These are phyloP conservation scores for Botrytis cinerea DNA, from an alignment of 2,329 filamentous ascomycete genomes.

Conservation along the genomic window DNA sequence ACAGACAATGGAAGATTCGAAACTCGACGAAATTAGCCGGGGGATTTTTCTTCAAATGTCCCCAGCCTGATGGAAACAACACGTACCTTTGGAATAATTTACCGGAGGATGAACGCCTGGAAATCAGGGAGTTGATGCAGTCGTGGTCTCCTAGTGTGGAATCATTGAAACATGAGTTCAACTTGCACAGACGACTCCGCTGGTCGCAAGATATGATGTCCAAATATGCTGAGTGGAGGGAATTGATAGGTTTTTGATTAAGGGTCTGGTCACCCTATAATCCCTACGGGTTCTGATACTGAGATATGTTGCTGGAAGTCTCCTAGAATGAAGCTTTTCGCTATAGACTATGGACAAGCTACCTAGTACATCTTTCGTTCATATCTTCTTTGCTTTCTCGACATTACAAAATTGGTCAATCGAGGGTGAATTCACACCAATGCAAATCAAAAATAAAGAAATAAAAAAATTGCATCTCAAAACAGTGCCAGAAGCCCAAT, in stretches of 20 bases:
- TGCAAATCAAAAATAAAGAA: too few species aligned
- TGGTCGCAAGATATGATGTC: neutral
- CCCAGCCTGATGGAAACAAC: neutral
- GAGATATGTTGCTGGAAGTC: neutral
- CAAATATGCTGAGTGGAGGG: neutral
- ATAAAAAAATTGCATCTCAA: accelerated
- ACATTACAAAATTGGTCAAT: too few species aligned
- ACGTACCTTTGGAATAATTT: neutral
- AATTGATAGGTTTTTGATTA: neutral
- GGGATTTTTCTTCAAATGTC: neutral
- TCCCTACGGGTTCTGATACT: accelerated
- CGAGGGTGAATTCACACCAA: too few species aligned
- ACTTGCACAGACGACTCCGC: neutral
- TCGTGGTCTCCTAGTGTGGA: neutral
- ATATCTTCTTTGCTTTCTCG: too few species aligned
- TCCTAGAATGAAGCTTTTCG: neutral
- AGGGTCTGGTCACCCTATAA: accelerated
- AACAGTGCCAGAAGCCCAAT: accelerated
- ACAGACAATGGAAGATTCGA: neutral
- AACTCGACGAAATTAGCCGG: neutral
- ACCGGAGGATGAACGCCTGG: neutral
- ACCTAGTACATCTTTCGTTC: neutral
- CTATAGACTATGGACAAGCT: accelerated
- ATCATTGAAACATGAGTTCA: neutral
- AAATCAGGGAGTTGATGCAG: neutral